Conservation (phyloP, 78 protist species). For the Mantamonas sphyraenae region DNA sequence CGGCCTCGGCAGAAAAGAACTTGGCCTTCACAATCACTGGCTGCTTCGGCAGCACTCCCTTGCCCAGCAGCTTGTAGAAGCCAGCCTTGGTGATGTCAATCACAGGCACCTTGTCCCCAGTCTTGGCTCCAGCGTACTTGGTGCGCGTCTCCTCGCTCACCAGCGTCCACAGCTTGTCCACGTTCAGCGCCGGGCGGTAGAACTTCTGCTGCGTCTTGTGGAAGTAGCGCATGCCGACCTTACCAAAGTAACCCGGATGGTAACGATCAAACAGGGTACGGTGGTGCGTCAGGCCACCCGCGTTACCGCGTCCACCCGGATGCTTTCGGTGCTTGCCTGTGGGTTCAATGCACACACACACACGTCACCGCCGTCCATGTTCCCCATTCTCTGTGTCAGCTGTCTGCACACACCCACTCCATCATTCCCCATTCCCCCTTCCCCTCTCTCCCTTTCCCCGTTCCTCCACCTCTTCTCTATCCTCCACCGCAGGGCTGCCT, state of each 20-base stretch:
- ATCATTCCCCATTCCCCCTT: too few relatives aligned
- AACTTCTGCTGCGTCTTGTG: conserved; percentile 63
- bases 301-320: conserved; percentile 99
- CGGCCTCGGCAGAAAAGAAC: conserved; percentile 90
- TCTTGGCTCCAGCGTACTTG: conserved; percentile 21
- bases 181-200: conserved; percentile 87
- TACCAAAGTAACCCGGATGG: conserved; percentile 99
- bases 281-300: conserved; percentile 98
- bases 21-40: conserved; percentile 96
- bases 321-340: conserved; percentile 97
- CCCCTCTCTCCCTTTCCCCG: too few relatives aligned
- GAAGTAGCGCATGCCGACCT: conserved; percentile 97
- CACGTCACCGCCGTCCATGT: neutral
- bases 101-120: conserved; percentile 79
- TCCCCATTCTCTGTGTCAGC: too few relatives aligned
- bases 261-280: conserved; percentile 89
- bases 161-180: conserved; percentile 89
- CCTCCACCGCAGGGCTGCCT: too few relatives aligned
- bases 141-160: conserved; percentile 60
- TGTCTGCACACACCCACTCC: too few relatives aligned
- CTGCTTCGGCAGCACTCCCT: conserved; percentile 86
- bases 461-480: too few relatives aligned
- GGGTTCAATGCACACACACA: too few relatives aligned
- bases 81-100: conserved; percentile 86
- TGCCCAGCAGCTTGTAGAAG: conserved; percentile 93